A percentile compares a stretch with the other conserved stretches of the same genome.
These are phyloP conservation scores for Fusarium humuli DNA, from an alignment of 2,329 filamentous ascomycete genomes.

Conservation along the genomic window DNA sequence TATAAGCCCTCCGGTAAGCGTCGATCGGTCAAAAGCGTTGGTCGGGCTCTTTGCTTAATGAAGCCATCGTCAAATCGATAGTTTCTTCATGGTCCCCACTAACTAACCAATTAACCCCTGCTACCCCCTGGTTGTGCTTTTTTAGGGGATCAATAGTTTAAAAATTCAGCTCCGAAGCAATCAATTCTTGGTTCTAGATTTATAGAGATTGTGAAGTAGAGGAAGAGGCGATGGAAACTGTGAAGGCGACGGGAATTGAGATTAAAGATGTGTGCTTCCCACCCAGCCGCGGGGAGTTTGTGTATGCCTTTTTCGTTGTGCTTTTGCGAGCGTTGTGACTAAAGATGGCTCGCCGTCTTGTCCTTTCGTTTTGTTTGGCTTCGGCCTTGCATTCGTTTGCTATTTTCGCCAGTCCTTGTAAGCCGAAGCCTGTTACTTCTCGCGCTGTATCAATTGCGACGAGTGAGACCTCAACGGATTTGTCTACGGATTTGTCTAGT, in stretches of 20 bases:
- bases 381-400: slow-evolving; percentile 1
- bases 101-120: background rate
- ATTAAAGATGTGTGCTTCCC: slow-evolving; percentile 1
- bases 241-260: background rate
- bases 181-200: slow-evolving; percentile 6
- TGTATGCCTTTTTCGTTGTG: background rate
- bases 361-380: slow-evolving; percentile 21
- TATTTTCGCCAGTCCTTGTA: slow-evolving; percentile 6
- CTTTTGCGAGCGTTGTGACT: background rate
- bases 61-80: slow-evolving; percentile 22
- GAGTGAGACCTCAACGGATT: background rate
- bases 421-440: background rate
- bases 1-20: background rate
- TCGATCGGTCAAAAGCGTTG: background rate
- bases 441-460: background rate
- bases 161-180: background rate
- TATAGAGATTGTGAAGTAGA: background rate
- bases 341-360: slow-evolving; percentile 30
- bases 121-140: background rate
- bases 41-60: background rate
- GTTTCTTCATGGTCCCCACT: background rate
- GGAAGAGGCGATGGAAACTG: background rate
- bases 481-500: background rate
- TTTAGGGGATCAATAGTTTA: slow-evolving; percentile 11
- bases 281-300: background rate